These are phyloP conservation scores for Talaromyces sp. DNA, from an alignment of 2,329 filamentous ascomycete genomes.

Conservation along the genomic window DNA sequence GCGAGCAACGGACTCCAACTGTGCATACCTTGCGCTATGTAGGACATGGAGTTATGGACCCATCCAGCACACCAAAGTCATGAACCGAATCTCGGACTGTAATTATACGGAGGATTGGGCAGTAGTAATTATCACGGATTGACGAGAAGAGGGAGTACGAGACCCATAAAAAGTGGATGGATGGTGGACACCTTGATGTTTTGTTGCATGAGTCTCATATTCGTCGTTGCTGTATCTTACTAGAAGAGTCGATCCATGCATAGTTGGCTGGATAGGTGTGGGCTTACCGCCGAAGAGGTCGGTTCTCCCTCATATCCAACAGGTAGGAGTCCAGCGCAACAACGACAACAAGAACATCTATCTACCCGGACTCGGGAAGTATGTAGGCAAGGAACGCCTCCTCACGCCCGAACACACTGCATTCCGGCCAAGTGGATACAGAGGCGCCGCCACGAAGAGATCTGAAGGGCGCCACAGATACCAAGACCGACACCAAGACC, in stretches of 20 bases:
- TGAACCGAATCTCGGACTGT: not conserved
- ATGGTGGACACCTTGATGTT: conserved; percentile 5
- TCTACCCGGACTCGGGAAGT: not conserved
- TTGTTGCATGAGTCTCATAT: conserved; percentile 5
- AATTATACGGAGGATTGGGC: not conserved
- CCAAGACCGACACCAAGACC: not conserved
- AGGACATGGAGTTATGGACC: not conserved
- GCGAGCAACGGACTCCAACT: not conserved
- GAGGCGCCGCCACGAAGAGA: conserved; percentile 2
- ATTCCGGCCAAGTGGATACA: not conserved
- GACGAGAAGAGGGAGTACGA: not conserved
- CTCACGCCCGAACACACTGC: not conserved
- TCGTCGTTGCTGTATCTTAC: not conserved
- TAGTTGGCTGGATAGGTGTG: not conserved
- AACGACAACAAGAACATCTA: not conserved
- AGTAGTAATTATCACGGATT: not conserved
- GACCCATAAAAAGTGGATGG: conserved; percentile 14
- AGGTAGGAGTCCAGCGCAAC: not conserved
- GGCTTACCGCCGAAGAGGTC: not conserved
- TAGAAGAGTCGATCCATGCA: conserved; percentile 1
- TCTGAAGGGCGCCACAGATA: conserved; percentile 3
- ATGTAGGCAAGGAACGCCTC: not conserved
- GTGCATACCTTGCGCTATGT: too few species aligned
- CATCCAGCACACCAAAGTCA: not conserved
- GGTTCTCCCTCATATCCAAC: not conserved